Evolutionary conservation across 768 basidiomycete species (phyloP).

Genomic region (Coprinopsis cinerea): DNA sequence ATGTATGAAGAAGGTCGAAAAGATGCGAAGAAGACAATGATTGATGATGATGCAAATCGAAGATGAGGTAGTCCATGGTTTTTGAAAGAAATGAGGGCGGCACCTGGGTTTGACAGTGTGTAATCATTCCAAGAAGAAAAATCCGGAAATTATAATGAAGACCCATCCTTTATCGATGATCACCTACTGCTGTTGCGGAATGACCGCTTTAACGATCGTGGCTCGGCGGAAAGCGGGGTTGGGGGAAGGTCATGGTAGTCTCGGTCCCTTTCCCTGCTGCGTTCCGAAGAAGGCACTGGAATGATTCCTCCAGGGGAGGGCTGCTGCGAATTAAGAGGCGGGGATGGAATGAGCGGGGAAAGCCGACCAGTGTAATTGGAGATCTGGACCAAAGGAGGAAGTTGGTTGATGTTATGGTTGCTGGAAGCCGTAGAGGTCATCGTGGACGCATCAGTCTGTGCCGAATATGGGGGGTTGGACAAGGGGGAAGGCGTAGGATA

Average conservation of each 20-base stretch:
- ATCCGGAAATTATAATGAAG: too few species aligned
- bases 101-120: too few species aligned
- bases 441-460: slow-evolving; percentile 20
- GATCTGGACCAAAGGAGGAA: slow-evolving; percentile 30
- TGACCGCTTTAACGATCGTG: slow-evolving; percentile 30
- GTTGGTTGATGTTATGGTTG: slow-evolving; percentile 23
- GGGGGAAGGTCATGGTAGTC: slow-evolving; percentile 33
- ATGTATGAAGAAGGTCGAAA: too few species aligned
- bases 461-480: slow-evolving; percentile 34
- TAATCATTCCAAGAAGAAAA: too few species aligned
- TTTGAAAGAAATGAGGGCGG: too few species aligned
- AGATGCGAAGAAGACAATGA: too few species aligned
- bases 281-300: slow-evolving; percentile 46
- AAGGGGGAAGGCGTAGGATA: slow-evolving; percentile 51
- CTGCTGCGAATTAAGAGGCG: slow-evolving; percentile 34
- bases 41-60: too few species aligned
- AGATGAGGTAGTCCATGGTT: too few species aligned
- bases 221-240: slow-evolving; percentile 39
- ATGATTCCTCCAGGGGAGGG: slow-evolving; percentile 33
- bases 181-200: slow-evolving; percentile 15
- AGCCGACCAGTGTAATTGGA: slow-evolving; percentile 31
- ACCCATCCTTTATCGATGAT: background rate
- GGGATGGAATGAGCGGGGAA: slow-evolving; percentile 26
- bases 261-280: slow-evolving; percentile 49
- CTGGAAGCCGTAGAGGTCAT: slow-evolving; percentile 12